Evolutionary conservation across 1,139 yeast genomes (phyloP), one percentile per base, ranked within the genome.

Genomic region (Saccharomyces hybrid): DNA sequence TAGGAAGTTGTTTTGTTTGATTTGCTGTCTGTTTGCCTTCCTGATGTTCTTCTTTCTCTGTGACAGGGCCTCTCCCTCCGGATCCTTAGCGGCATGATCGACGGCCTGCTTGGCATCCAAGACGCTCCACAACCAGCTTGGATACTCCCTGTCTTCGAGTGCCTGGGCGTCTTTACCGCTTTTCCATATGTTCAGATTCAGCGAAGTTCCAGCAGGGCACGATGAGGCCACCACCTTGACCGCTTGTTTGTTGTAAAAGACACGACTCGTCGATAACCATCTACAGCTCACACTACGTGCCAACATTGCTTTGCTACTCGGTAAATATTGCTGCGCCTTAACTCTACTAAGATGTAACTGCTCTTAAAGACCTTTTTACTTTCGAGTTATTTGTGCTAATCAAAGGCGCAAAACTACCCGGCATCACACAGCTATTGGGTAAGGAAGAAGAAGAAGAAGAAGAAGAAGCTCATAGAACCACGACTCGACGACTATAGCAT

Each of bases 121-220:
- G 58, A 88, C 77, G n/a, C 78, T 81, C 99, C 99, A 93, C 56
- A 93, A 78, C 98, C 98, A 93, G 51, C 79, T 88, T 2, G 99
- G 99, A 67, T 93, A 93, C 65, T 91, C 96, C 46, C 77, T 75
- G 67, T 93, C 98, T 59, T 86, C 88, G 55, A 86, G 73, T 1
- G 99, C 98, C 5, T 89, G 84, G n/a, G 96, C 93, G 62, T 90
- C 97, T 59, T 84, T 82, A 24, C 95, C 96, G 42, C 79, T 77
- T 69, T 90, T 90, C 67, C 79, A 81, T 54, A 93, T 78, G 64
- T 87, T 87, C 65, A 91, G 74, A 65, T 88, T 88, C 61, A 93
- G 77, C 12, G 80, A 78, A 0, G 98, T 88, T 6, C 99, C 99
- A 4, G 88, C 95, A 46, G 77, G 72, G 41, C 81, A 78, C n/a